Evolutionary conservation across 805 yeast genomes (phyloP), one percentile per base, ranked within the genome.

Genomic region (Yamadazyma laniorum): DNA sequence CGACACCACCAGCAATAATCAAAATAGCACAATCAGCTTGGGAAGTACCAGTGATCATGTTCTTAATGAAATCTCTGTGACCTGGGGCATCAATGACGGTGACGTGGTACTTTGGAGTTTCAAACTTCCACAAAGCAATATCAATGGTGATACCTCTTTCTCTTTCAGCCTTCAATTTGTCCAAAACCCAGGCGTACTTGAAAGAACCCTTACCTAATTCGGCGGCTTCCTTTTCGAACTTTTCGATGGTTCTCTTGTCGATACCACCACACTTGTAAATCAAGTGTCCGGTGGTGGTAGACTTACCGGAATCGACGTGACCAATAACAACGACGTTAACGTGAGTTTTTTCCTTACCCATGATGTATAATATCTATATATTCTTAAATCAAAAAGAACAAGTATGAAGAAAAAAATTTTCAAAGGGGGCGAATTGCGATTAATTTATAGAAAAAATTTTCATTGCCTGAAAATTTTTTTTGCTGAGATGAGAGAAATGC

Each of bases 301-400:
- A 91, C 43, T 56, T 61, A 64, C 72, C 72, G 65, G 97, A 90
- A 79, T 91, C 98, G 97, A 93, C 98, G 95, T 91, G 98, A 77
- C 98, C 99, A 75, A 91, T 91, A 72, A 93, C 98, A 75, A 93
- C 99, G 79, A 91, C 95, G 96, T 91, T 91, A 80, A 91, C 86
- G 86, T 91, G 98, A 76, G 79, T 66, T 85, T 91, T 90, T 67
- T 82, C 96, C 77, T 88, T 88, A 82, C 96, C 96, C 95, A 67
- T 67, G 96, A 30, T 30, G 13, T 7, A 13, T 30, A 18, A 30
- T n/a, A 12, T 18, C 18, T 21, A 21, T 21, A 21, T 21, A 21
- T 21, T 21, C 23, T 37, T 51, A 52, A 51, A 63, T 64, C 21
- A 6, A 16, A 29, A 29, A 29, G 32, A 29, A 29, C 32, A 29